These are phyloP conservation scores for Exophiala oligosperma DNA, from an alignment of 2,329 filamentous ascomycete genomes.

Conservation along the genomic window DNA sequence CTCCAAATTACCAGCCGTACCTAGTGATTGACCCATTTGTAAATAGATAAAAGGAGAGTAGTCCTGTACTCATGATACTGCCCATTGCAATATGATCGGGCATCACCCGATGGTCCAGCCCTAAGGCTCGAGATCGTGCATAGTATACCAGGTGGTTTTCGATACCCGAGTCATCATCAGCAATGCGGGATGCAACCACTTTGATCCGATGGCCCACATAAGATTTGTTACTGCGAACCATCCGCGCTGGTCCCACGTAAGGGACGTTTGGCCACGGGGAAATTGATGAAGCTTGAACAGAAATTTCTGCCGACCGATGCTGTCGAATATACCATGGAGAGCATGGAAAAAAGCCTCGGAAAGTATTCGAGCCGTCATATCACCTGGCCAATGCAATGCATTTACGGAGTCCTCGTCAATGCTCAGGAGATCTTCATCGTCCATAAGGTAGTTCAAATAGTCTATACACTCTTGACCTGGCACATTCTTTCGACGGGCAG, in stretches of 20 bases:
- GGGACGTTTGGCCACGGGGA: too few species aligned
- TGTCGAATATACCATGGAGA: too few species aligned
- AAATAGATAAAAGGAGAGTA: slow-evolving; percentile 24
- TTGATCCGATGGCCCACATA: slow-evolving; percentile 19
- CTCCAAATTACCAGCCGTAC: too few species aligned
- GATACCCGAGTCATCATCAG: too few species aligned
- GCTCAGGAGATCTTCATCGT: too few species aligned
- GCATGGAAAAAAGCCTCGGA: slow-evolving; percentile 24
- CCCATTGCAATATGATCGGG: slow-evolving; percentile 27
- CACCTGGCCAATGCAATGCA: too few species aligned
- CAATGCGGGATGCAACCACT: too few species aligned
- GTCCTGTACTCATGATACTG: slow-evolving; percentile 28
- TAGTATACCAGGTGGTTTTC: slow-evolving; percentile 31
- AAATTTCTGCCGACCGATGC: slow-evolving; percentile 16
- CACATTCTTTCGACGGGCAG: too few species aligned
- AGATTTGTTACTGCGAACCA: slow-evolving; percentile 22
- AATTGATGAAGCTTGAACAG: slow-evolving; percentile 11
- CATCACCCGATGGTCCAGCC: slow-evolving; percentile 27
- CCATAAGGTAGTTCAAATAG: too few species aligned
- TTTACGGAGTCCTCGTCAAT: too few species aligned
- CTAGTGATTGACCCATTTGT: slow-evolving; percentile 30
- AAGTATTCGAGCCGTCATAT: too few species aligned
- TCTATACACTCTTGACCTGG: too few species aligned
- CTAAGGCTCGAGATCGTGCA: slow-evolving; percentile 29
- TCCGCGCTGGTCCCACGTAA: slow-evolving; percentile 14